Conservation (phyloP, 2,329 filamentous ascomycete genomes). For the Teratosphaeria zuluensis region DNA sequence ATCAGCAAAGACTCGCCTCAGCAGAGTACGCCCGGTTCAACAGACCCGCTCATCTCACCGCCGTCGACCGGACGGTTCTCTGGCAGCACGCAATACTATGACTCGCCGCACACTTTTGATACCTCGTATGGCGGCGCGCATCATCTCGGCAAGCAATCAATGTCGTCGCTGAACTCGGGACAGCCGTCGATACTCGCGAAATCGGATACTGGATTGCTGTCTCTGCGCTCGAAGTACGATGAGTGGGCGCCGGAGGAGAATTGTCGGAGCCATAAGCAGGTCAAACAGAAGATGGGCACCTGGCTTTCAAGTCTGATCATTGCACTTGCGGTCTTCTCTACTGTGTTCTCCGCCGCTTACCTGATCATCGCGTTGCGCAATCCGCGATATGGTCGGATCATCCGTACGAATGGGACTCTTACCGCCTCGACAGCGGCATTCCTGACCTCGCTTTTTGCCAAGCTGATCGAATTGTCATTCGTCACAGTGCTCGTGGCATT, state of each 20-base stretch:
- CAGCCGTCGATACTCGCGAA: conserved; percentile 15
- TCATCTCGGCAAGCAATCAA: conserved; percentile 6
- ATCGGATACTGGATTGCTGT: conserved; percentile 17
- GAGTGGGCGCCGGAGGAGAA: conserved; percentile 17
- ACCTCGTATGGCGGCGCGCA: conserved; percentile 10
- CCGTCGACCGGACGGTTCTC: conserved; percentile 15
- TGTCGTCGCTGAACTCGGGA: conserved; percentile 14
- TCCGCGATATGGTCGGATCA: conserved; percentile 51
- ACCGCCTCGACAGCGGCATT: conserved; percentile 56
- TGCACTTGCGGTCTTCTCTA: conserved; percentile 51
- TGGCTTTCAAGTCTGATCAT: conserved; percentile 41
- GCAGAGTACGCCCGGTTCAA: conserved; percentile 8
- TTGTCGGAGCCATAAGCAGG: conserved; percentile 10
- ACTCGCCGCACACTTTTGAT: conserved; percentile 9
- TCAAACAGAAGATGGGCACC: conserved; percentile 7
- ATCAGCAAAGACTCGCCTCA: conserved; percentile 9
- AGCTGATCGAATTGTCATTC: conserved; percentile 68
- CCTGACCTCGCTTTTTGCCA: conserved; percentile 60
- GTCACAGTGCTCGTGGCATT: conserved; percentile 68
- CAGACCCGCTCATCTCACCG: conserved; percentile 12
- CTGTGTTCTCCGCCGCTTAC: conserved; percentile 56
- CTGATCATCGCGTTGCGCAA: conserved; percentile 52
- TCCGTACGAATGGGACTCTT: conserved; percentile 44
- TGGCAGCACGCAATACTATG: conserved; percentile 16
- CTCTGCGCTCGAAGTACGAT: conserved; percentile 13